These are phyloP conservation scores for Fraxinus anomala DNA, from an alignment of 257 asterid genomes.

Conservation along the genomic window DNA sequence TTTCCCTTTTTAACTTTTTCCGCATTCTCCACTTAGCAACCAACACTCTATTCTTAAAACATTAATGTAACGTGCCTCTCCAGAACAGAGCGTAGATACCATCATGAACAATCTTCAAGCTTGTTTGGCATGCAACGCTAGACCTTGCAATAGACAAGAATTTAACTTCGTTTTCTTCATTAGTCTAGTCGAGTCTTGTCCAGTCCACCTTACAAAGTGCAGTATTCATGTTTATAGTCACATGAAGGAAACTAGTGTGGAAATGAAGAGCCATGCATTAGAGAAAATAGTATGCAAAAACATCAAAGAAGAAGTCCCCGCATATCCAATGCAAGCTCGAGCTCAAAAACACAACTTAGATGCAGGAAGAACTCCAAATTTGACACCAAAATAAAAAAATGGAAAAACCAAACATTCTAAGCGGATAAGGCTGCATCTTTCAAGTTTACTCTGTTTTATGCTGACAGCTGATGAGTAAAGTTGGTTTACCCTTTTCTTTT, in stretches of 20 bases:
- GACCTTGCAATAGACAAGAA: neutral
- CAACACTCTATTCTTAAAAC: neutral
- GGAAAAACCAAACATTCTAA: neutral
- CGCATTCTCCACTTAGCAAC: neutral
- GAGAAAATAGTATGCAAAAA: neutral
- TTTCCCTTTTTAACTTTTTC: neutral
- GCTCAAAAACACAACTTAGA: neutral
- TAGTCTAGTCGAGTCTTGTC: neutral
- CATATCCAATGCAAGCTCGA: neutral
- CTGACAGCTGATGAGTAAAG: neutral
- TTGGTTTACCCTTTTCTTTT: too few species aligned
- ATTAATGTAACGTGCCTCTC: neutral
- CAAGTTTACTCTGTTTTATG: neutral
- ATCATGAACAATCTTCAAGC: neutral
- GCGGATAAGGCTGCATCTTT: neutral
- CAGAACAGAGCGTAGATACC: neutral
- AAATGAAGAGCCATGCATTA: neutral
- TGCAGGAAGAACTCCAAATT: neutral
- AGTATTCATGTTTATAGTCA: neutral
- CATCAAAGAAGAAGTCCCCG: neutral
- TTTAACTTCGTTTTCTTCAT: neutral
- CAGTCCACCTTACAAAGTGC: neutral
- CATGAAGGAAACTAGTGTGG: neutral
- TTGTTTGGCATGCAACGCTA: neutral
- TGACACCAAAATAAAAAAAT: too few species aligned